A percentile compares a stretch with the other conserved stretches of the same genome.
Evolutionary conservation across 768 basidiomycete species (phyloP).

Genomic region (Phylloporus sp.): DNA sequence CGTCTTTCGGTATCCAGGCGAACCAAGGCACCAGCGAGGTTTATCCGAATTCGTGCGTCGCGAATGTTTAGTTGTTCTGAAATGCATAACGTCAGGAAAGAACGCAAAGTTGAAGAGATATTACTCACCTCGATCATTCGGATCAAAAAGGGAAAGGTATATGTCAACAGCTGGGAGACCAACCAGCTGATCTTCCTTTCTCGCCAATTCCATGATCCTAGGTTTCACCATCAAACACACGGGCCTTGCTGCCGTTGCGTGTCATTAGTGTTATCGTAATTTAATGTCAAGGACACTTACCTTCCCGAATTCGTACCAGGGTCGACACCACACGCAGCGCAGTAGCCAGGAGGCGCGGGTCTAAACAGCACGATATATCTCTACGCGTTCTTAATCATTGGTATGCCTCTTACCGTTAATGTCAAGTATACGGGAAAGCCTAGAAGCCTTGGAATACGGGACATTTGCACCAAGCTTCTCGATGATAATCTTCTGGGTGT

Average conservation of each 20-base stretch:
- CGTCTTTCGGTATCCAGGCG: background rate
- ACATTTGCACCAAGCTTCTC: background rate
- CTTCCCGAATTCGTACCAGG: constrained; percentile 14
- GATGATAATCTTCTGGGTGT: constrained; percentile 5
- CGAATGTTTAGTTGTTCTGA: constrained; percentile 7
- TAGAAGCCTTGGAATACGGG: background rate
- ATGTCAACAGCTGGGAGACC: constrained; percentile 20
- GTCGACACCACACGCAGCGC: constrained; percentile 15
- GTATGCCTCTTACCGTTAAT: constrained; percentile 3
- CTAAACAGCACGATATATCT: constrained; percentile 1
- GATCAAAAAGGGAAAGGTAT: constrained; percentile 7
- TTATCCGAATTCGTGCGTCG: constrained; percentile 7
- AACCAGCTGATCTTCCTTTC: constrained; percentile 1
- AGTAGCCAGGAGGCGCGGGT: constrained; percentile 3
- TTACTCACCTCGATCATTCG: background rate
- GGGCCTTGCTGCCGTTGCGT: background rate
- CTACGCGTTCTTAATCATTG: background rate
- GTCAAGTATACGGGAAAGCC: constrained; percentile 13
- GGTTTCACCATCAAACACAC: constrained; percentile 6
- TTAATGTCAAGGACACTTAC: background rate
- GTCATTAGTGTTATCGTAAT: background rate
- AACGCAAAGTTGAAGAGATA: background rate
- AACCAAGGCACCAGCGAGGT: constrained; percentile 12
- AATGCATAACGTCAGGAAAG: background rate
- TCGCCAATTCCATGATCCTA: constrained; percentile 13